Base-by-base conservation (phyloP, 2,329 filamentous ascomycete species). In the Chaetothyriales sp. region DNA sequence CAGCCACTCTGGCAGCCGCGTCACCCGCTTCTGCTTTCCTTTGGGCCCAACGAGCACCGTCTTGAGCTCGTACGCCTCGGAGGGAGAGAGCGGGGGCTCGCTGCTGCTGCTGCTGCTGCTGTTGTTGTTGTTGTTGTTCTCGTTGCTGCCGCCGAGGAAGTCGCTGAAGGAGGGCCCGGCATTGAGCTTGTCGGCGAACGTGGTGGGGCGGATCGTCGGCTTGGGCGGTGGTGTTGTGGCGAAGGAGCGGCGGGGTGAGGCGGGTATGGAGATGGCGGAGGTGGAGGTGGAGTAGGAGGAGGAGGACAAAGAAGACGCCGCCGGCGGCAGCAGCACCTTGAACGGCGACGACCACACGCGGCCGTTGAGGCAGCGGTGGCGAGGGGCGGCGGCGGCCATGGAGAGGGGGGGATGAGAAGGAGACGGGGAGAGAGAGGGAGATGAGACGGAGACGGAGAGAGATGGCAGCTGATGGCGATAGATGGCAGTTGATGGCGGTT, bases 1-100 rank as follows among this genome's bases (percentile, higher is more conserved):
- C 57, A 98, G 80, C 92, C 92, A 98, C 60, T 84, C 79, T 18
- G 92, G 92, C 47, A 98, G 74, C 47, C 92, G 82, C 47, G 80
- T 83, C 62, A 83, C 80, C 62, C 78, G 73, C 66, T 80, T 80
- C 70, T 81, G 79, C 64, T 75, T 77, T 52, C 79, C 79, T 57
- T 73, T 73, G 1, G 77, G 79, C 9, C 79, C 80, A 40, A 81
- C 76, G 57, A 78, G 71, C 6, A 77, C 80, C 10, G 77, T 82
- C 59, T 78, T 77, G 55, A 83, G 72, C 48, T 77, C 75, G 62
- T 80, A 77, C 18, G 77, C 75, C 61, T 81, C 77, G 15, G 66
- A 61, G 0, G 70, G 65, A 13, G 70, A 65, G 63, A 74, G 58
- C 55, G 68, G 53, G 58, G 65, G 61, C 63, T 70, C 62, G 60